Conservation (phyloP, 2,329 filamentous ascomycete species). For the Aureobasidium sp. region DNA sequence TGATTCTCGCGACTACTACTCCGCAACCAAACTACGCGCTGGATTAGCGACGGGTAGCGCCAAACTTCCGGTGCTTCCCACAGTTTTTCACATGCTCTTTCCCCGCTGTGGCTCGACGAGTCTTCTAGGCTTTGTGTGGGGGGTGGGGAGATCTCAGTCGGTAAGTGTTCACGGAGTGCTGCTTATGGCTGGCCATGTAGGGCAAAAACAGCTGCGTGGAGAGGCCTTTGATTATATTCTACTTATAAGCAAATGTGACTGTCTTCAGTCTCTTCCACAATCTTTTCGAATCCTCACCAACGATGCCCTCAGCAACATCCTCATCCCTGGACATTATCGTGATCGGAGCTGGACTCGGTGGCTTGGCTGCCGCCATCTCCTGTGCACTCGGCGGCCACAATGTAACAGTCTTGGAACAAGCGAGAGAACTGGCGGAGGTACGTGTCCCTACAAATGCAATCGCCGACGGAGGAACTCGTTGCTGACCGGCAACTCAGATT, state of each 20-base stretch:
- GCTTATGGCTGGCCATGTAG: neutral
- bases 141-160: neutral
- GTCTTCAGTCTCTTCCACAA: neutral
- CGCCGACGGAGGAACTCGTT: neutral
- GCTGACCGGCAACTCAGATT: conserved; percentile 25
- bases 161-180: conserved; percentile 6
- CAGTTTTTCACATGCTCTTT: neutral
- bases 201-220: neutral
- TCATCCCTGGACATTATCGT: conserved; percentile 25
- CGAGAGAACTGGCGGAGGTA: conserved; percentile 22
- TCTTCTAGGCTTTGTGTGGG: neutral
- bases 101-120: conserved; percentile 2
- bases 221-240: neutral
- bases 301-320: conserved; percentile 10
- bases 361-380: conserved; percentile 28
- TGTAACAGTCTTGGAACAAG: conserved; percentile 27
- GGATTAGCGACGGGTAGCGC: conserved; percentile 1
- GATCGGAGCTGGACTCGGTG: conserved; percentile 30
- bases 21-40: neutral
- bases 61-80: conserved; percentile 3
- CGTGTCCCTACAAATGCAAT: neutral
- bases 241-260: conserved; percentile 3
- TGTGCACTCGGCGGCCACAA: conserved; percentile 27
- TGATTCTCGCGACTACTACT: neutral
- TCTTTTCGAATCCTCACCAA: neutral